Evolutionary conservation across 2,329 filamentous ascomycete genomes (phyloP), one percentile per base, ranked within the genome.

Genomic region (Aureobasidium sp.): DNA sequence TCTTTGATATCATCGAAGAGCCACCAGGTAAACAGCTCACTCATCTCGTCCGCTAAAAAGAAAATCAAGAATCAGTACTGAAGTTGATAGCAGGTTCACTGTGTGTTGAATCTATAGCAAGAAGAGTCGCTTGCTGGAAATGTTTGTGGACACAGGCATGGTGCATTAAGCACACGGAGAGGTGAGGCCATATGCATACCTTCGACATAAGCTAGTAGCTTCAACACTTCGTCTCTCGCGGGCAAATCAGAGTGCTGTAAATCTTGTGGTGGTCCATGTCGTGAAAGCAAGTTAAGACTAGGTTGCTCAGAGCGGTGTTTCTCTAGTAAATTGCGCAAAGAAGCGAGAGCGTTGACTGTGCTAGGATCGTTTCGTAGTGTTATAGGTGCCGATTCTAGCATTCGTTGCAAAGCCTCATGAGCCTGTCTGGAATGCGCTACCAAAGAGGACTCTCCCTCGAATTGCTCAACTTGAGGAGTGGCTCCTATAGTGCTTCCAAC

Each of bases 381-480:
- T 3, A 14, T 39, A 16, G 45, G 30, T 29, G 38, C 39, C 21
- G 38, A 22, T n/a, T 42, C 30, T 5, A 53, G 30, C 12, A 54
- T 8, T 7, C 29, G 22, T 35, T 54, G 39, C 14, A 54, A n/a
- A 3, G 51, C 41, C 32, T 38, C 30, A 12, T 48, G 40, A 8
- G 51, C 51, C 29, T 53, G 47, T 16, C 34, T 53, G 22, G 41
- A 50, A 29, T 29, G 44, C n/a, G 24, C 51, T 6, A 40, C 34
- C 35, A 47, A 41, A 39, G 32, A 39, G 41, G 52, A 42, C 8
- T 47, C 55, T 25, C 39, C 50, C 40, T 51, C 41, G 22, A 57
- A 45, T 4, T 39, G 44, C 27, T 50, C 35, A 14, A 34, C 54
- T 4, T 44, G 54, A 39, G 24, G 27, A n/a, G 44, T 50, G 27